Evolutionary conservation across 495 filamentous ascomycete genomes (phyloP).

Genomic region (Podospora sp.): DNA sequence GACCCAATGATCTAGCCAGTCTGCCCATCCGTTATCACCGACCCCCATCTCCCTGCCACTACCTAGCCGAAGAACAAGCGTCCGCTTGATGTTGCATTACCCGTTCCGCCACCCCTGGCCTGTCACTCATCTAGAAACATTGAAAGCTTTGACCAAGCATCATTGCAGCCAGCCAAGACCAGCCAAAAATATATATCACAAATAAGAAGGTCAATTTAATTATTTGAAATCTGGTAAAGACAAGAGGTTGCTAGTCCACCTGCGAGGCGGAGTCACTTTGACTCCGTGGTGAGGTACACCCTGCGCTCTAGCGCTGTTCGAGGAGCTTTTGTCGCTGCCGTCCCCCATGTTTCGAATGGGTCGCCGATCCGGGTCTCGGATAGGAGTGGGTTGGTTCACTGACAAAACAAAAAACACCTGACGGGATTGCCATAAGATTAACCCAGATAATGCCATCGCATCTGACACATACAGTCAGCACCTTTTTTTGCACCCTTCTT

Average conservation of each 20-base stretch:
- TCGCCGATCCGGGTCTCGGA: neutral
- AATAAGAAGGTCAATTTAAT: neutral
- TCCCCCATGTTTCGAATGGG: neutral
- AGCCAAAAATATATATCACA: neutral
- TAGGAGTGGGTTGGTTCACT: neutral
- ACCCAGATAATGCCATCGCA: slow-evolving; percentile 8
- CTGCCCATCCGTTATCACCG: neutral
- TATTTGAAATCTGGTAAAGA: neutral
- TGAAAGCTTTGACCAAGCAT: slow-evolving; percentile 1
- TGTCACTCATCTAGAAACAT: slow-evolving; percentile 1
- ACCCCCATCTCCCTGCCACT: neutral
- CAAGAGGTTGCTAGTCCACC: no score
- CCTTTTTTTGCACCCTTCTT: neutral
- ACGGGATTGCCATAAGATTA: slow-evolving; percentile 19
- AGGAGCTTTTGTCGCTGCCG: neutral
- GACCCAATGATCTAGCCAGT: neutral
- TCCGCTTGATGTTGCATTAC: neutral
- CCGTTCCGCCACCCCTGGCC: neutral
- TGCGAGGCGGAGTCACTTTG: no score
- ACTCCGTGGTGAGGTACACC: neutral
- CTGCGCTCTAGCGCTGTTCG: neutral
- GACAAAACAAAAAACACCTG: slow-evolving; percentile 2
- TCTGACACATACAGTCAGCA: slow-evolving; percentile 2
- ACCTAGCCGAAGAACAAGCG: neutral
- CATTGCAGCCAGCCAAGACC: neutral